Percentiles rank a stretch among this genome's conserved stretches.
These are phyloP conservation scores for Cicer arietinum DNA, from an alignment of 306 rosid species.

Conservation along the genomic window DNA sequence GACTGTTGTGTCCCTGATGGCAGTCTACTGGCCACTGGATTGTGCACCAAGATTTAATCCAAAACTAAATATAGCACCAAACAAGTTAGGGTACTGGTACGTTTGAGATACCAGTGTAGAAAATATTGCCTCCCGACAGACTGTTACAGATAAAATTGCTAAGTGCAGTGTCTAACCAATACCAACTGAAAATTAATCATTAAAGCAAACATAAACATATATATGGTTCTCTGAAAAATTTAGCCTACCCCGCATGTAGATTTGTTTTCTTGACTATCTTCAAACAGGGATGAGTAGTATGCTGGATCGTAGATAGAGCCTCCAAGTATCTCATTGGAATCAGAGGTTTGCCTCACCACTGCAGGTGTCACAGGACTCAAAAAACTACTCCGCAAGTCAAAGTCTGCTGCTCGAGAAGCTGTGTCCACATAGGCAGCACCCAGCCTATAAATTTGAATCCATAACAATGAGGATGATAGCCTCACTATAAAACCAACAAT, in stretches of 20 bases:
- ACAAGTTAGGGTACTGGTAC: conserved; percentile 7
- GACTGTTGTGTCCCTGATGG: background rate
- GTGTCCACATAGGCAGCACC: conserved; percentile 74
- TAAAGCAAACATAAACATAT: conserved; percentile 29
- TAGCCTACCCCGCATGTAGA: conserved; percentile 59
- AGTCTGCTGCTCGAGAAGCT: conserved; percentile 65
- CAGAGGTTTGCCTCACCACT: conserved; percentile 64
- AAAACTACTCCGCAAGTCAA: conserved; percentile 80
- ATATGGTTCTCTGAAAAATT: conserved; percentile 35
- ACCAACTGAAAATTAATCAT: conserved; percentile 28
- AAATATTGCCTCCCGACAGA: background rate
- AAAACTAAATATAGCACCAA: background rate
- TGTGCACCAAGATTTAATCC: conserved; percentile 4
- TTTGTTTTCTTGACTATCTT: conserved; percentile 73
- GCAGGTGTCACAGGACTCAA: conserved; percentile 81
- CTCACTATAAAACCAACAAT: conserved; percentile 72
- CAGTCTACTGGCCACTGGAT: conserved; percentile 11
- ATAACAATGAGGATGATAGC: conserved; percentile 75
- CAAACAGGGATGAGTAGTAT: conserved; percentile 83
- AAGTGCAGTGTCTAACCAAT: conserved; percentile 17
- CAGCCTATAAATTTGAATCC: conserved; percentile 97
- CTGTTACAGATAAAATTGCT: conserved; percentile 21
- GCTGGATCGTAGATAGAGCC: conserved; percentile 91
- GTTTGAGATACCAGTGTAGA: background rate
- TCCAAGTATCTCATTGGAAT: conserved; percentile 82